These are phyloP conservation scores for Irpex rosettiformis DNA, from an alignment of 1,284 basidiomycete genomes.

Conservation along the genomic window DNA sequence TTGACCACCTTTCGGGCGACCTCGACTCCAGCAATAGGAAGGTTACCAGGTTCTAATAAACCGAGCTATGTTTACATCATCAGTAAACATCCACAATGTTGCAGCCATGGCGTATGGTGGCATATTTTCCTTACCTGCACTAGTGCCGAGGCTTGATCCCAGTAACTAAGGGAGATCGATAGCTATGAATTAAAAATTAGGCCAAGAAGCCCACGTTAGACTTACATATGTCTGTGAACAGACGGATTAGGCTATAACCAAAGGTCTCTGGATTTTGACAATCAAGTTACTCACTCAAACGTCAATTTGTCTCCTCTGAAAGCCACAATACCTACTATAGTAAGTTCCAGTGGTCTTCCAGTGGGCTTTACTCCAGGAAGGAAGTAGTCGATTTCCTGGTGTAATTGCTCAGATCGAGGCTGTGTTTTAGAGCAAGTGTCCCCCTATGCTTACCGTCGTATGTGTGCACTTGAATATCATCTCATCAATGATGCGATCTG, in stretches of 20 bases:
- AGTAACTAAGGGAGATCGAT: constrained; percentile 34
- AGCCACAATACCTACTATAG: constrained; percentile 48
- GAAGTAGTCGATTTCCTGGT: constrained; percentile 48
- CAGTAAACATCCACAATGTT: background rate
- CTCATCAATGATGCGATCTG: constrained; percentile 43
- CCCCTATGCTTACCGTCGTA: constrained; percentile 32
- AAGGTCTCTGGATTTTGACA: background rate
- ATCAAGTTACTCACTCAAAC: constrained; percentile 41
- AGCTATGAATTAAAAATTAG: background rate
- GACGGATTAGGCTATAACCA: background rate
- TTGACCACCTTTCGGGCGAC: constrained; percentile 39
- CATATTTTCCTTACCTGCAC: constrained; percentile 35
- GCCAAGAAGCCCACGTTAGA: background rate
- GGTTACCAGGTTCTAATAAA: constrained; percentile 28
- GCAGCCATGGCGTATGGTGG: background rate
- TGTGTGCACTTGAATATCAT: constrained; percentile 46
- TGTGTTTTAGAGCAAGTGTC: background rate
- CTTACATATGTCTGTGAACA: constrained; percentile 28
- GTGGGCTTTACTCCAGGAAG: constrained; percentile 46
- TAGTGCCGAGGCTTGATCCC: constrained; percentile 46
- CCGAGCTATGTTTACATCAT: constrained; percentile 29
- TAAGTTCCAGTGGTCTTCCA: constrained; percentile 40
- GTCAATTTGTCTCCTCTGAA: constrained; percentile 50
- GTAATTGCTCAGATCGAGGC: background rate
- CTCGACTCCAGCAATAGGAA: constrained; percentile 39